Evolutionary conservation across 495 filamentous ascomycete genomes (phyloP), one percentile per base, ranked within the genome.

Genomic region (Parathielavia appendiculata): DNA sequence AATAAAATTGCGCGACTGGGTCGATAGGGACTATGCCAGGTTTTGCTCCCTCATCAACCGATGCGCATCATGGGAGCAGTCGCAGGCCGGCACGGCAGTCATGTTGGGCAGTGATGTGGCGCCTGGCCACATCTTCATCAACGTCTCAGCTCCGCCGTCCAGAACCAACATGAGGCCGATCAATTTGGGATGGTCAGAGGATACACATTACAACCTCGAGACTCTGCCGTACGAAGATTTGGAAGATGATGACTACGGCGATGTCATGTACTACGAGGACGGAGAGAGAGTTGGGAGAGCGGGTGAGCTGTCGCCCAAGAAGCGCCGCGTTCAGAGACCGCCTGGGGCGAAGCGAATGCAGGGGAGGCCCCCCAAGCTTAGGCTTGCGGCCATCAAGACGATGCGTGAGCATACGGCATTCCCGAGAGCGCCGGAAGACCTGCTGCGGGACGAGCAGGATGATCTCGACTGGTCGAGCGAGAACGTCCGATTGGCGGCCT

Each of bases 401-500:
- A 70, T 66, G 17, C 73, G 75, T 26, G 66, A 72, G 34, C 69
- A 75, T 17, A 69, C 69, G 23, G 46, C 68, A 1, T 76, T 72
- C 58, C 75, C 73, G 0, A 66, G 57, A 20, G 57, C 69, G 3
- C 56, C 68, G 5, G 64, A 67, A 1, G 76, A 76, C 16, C 75
- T 74, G 49, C 56, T 76, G 51, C 71, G 65, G 2, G 62, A 64
- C 7, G 65, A 68, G n/a, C 59, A 60, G 4, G 64, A 69, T 6
- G 70, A 69, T 5, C 54, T 72, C 17, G 72, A 75, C 16, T 71
- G 72, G 53, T 73, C 60, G 35, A 69, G 70, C 38, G 76, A 77
- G 52, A 72, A 74, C 34, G 66, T 71, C 8, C 74, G 89, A 32
- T 75, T 89, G 61, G 76, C 84, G 48, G 84, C 87, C n/a, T 84